phyloP scores from a whole-genome alignment of 2,329 filamentous ascomycete genomes.

The Proliferodiscus dingleyae region DNA sequence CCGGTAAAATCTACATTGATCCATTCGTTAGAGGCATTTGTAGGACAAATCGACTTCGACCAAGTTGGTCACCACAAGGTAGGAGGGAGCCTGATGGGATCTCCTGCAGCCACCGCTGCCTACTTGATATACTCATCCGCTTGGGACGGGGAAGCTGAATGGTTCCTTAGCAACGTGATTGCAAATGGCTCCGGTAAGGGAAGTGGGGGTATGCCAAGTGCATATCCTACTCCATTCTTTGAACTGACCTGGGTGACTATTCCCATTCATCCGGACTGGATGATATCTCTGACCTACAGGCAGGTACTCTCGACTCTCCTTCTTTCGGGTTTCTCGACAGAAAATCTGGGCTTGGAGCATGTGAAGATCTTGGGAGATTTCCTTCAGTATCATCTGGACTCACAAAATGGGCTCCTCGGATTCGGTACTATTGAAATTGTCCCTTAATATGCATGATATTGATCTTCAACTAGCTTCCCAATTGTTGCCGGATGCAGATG shows the following conservation, averaged over 20 bases:
- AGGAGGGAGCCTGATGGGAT: neutral
- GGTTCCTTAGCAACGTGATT: neutral
- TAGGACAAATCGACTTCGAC: conserved; percentile 35
- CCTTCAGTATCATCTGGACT: neutral
- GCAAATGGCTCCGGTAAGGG: neutral
- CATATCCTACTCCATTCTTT: neutral
- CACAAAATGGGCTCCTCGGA: neutral
- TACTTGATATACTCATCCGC: neutral
- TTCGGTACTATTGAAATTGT: neutral
- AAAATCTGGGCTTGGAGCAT: neutral
- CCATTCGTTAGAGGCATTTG: conserved; percentile 38
- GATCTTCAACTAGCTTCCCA: neutral
- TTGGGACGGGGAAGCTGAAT: neutral
- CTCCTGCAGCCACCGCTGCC: neutral
- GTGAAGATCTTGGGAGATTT: neutral
- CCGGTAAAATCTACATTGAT: conserved; percentile 28
- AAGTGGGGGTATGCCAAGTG: neutral
- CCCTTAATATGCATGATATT: neutral
- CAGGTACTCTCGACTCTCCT: neutral
- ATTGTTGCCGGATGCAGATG: neutral
- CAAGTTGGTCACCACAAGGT: conserved; percentile 5
- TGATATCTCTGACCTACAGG: neutral
- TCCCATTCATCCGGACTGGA: neutral
- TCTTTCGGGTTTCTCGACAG: neutral
- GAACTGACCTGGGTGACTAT: neutral